Evolutionary conservation across 2,329 filamentous ascomycete genomes (phyloP), one percentile per base, ranked within the genome.

Genomic region (Pseudocercospora pini-densiflorae): DNA sequence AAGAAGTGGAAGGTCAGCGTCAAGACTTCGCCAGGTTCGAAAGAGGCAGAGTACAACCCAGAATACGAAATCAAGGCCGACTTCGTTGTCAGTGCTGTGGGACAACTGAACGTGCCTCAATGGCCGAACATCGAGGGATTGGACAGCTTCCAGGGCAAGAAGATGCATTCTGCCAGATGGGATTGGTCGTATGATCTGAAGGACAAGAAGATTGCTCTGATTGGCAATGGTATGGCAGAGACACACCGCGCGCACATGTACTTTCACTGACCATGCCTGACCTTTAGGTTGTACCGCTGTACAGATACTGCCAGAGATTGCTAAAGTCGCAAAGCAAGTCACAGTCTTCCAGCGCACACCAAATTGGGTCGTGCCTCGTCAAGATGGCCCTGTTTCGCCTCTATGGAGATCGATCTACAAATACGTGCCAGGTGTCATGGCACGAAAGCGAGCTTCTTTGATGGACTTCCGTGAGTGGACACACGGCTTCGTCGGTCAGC

Each of bases 131-230:
- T 87, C 12, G 76, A 81, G 8, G 85, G 85, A 0, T 62, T 86
- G 9, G 76, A 82, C 0, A 75, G 78, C 5, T 87, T 86, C 64
- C 75, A 81, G 47, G 85, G 85, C 2, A 86, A 85, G 75, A 77
- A 81, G 63, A 86, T 85, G 80, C 86, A 88, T 67, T 85, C 83
- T 2, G 85, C 86, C 4, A 75, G 86, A n/a, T 88, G 86, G 86
- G 86, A 88, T 66, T 87, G 85, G 85, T 84, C 80, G 51, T 87
- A 86, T 68, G 80, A 83, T 59, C 71, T 87, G n/a, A 74, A 77
- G 31, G 84, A 80, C 8, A 88, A 88, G 77, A 82, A 81, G 59
- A 82, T 89, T 47, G 87, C 83, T 0, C 76, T 89, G n/a, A 84
- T 89, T 43, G 87, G 87, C 2, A 89, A 87, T 72, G 86, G 85